phyloP scores from a whole-genome alignment of 2,329 filamentous ascomycete species.

The Penicillium palitans region DNA sequence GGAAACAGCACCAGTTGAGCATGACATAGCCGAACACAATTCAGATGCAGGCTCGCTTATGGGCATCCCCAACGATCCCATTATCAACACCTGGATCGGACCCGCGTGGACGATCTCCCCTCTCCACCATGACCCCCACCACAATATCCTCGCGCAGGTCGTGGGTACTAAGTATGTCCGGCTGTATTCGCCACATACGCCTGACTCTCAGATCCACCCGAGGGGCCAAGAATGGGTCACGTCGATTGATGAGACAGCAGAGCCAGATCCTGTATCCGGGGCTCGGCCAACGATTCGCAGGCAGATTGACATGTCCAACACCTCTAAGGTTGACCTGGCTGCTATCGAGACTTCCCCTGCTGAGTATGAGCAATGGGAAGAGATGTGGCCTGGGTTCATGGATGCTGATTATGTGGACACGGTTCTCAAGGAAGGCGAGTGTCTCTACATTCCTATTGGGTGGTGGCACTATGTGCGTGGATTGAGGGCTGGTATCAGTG shows the following conservation, averaged over 20 bases:
- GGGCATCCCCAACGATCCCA: constrained; percentile 51
- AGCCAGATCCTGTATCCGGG: constrained; percentile 2
- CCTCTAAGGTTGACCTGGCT: constrained; percentile 75
- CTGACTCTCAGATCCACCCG: constrained; percentile 44
- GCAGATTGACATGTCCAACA: constrained; percentile 85
- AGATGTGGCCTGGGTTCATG: constrained; percentile 56
- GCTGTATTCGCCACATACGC: constrained; percentile 71
- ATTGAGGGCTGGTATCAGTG: constrained; percentile 82
- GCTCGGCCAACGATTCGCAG: constrained; percentile 15
- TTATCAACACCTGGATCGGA: constrained; percentile 91
- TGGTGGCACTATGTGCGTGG: constrained; percentile 99
- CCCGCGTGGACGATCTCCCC: constrained; percentile 86
- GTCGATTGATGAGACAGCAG: constrained; percentile 12
- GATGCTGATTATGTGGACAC: constrained; percentile 69
- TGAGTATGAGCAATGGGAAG: constrained; percentile 45
- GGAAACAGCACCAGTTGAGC: neutral
- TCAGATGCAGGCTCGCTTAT: constrained; percentile 16
- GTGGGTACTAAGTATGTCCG: constrained; percentile 91
- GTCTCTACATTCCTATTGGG: constrained; percentile 83
- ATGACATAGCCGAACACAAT: constrained; percentile 2
- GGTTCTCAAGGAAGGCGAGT: constrained; percentile 77
- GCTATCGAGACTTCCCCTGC: constrained; percentile 58
- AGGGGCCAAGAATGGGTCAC: constrained; percentile 40
- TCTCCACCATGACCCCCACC: constrained; percentile 89
- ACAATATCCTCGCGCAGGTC: constrained; percentile 87